A percentile compares a stretch with the other conserved stretches of the same genome.
Evolutionary conservation across 805 yeast genomes (phyloP).

Genomic region (Kodamaea neixiangensis): DNA sequence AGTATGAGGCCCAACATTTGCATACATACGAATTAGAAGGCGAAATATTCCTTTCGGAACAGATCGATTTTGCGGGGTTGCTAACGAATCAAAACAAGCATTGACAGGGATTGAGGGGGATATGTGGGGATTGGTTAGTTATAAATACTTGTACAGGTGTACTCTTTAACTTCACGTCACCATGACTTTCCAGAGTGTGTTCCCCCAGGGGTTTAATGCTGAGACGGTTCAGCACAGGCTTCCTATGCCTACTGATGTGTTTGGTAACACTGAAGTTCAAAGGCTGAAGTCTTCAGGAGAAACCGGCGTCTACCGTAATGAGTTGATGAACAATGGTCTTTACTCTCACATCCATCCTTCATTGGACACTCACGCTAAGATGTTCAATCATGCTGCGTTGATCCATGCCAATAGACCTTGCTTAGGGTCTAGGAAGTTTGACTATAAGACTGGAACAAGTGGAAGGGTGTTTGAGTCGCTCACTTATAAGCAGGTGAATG

Average conservation of each 20-base stretch:
- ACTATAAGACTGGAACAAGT: conserved; percentile 29
- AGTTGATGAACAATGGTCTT: background rate
- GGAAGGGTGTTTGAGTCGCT: conserved; percentile 43
- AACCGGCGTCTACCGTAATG: conserved; percentile 7
- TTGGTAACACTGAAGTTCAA: background rate
- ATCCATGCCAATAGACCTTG: conserved; percentile 30
- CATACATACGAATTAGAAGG: background rate
- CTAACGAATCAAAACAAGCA: background rate
- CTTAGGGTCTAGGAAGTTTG: conserved; percentile 39
- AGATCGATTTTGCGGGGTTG: conserved; percentile 1
- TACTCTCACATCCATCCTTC: conserved; percentile 28
- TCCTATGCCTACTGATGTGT: conserved; percentile 2
- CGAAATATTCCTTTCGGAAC: background rate
- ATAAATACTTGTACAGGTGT: background rate
- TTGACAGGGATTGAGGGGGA: conserved; percentile 6
- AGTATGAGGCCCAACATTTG: background rate
- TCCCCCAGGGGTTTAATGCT: conserved; percentile 3
- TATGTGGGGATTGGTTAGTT: background rate
- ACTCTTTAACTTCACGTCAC: background rate
- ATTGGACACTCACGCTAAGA: conserved; percentile 39
- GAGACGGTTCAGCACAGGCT: conserved; percentile 7
- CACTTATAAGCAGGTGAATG: conserved; percentile 42
- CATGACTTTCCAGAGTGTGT: conserved; percentile 4
- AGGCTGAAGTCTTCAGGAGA: background rate
- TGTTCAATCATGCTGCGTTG: conserved; percentile 29